phyloP scores from a whole-genome alignment of 2,329 filamentous ascomycete genomes.

The Phialemonium atrogriseum region DNA sequence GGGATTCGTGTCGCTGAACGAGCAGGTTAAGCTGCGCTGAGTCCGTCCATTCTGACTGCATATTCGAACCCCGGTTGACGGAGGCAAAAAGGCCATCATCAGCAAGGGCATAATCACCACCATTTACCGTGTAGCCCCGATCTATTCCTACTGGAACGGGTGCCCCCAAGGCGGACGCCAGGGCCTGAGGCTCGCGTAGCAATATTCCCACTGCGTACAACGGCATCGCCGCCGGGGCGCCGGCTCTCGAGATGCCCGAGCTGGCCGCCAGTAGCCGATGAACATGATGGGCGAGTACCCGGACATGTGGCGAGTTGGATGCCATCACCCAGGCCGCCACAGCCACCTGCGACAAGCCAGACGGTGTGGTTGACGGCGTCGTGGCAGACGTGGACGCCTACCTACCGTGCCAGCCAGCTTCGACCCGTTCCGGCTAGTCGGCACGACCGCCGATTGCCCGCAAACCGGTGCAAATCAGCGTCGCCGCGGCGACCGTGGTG shows the following conservation, averaged over 20 bases:
- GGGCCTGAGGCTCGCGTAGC: slow-evolving; percentile 40
- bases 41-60: not conserved
- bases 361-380: slow-evolving; percentile 6
- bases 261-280: slow-evolving; percentile 22
- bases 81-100: slow-evolving; percentile 40
- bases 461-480: too few relatives aligned
- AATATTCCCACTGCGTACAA: slow-evolving; percentile 46
- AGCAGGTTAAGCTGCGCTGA: too few relatives aligned
- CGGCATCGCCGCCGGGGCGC: slow-evolving; percentile 38
- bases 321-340: slow-evolving; percentile 5
- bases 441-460: slow-evolving; percentile 1
- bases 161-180: slow-evolving; percentile 49
- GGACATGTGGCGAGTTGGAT: slow-evolving; percentile 23
- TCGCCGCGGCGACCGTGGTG: slow-evolving; percentile 3
- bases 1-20: too few relatives aligned
- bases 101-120: too few relatives aligned
- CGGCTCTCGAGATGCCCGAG: slow-evolving; percentile 31
- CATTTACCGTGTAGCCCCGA: slow-evolving; percentile 36
- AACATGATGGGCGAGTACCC: slow-evolving; percentile 21
- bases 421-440: slow-evolving; percentile 5
- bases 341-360: slow-evolving; percentile 3
- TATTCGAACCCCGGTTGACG: slow-evolving; percentile 25
- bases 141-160: slow-evolving; percentile 44
- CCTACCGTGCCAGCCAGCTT: too few relatives aligned
- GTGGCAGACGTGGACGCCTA: slow-evolving; percentile 1